Evolutionary conservation across 371 early-diverging fungal species (phyloP), one percentile per base, ranked within the genome.

Genomic region (Mortierella sp.): DNA sequence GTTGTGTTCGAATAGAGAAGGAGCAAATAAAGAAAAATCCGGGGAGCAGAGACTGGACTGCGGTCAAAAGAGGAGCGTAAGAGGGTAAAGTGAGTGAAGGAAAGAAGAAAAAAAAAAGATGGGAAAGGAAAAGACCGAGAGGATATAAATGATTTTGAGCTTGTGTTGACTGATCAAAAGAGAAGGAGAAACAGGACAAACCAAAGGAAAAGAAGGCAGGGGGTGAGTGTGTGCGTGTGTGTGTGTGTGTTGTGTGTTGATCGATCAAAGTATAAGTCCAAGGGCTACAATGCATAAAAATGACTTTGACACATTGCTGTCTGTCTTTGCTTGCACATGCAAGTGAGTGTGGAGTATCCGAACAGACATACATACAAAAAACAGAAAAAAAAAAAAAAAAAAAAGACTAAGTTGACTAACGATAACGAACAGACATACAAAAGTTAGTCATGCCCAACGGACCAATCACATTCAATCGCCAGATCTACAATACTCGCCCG

Each of bases 61-160:
- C 37, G 64, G 50, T 64, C 37, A 45, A 19, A 41, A 45, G 44
- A 48, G 16, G 24, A 44, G 44, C n/a, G 41, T 29, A 29, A 64
- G 24, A 64, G 31, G 40, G 52, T 40, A 58, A 40, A 61, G 44
- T 24, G 64, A 47, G 26, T 22, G 52, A 48, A 50, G 22, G 34
- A 40, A 53, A 26, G 16, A 47, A 47, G 64, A 69, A 34, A 66
- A n/a, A 44, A 48, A 66, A 66, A 43, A 50, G 19, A 61, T 26
- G 39, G 41, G 13, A 24, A 31, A 70, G n/a, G 41, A 65, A 24
- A 22, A 50, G 39, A n/a, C 13, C 14, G 48, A 34, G 39, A 31
- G 41, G 61, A 64, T 64, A 75, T 75, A 75, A 64, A 70, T 50
- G 64, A 52, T 16, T 52, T 44, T 40, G 2, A 14, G 31, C 4